Conservation (phyloP, 2,329 filamentous ascomycete genomes). For the Colletotrichum karsti region DNA sequence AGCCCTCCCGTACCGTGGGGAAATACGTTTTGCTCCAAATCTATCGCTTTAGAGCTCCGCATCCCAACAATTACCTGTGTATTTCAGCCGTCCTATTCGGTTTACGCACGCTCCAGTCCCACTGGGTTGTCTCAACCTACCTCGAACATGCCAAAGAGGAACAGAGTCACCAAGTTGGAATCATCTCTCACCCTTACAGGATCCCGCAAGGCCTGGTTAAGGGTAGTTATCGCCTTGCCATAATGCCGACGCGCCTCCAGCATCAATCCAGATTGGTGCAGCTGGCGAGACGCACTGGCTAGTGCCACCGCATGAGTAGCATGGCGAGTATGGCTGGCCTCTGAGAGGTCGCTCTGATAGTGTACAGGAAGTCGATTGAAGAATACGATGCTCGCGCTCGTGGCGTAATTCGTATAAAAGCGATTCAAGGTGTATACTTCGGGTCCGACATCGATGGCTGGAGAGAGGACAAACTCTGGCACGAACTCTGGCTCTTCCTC, state of each 20-base stretch:
- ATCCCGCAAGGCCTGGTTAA: background rate
- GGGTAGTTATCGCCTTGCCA: background rate
- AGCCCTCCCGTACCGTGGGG: conserved; percentile 1
- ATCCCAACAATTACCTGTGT: background rate
- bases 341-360: background rate
- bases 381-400: conserved; percentile 2
- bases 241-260: conserved; percentile 3
- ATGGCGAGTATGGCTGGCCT: conserved; percentile 11
- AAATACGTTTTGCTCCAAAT: conserved; percentile 15
- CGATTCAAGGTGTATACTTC: conserved; percentile 3
- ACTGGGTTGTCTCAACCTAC: background rate
- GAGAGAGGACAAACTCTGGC: background rate
- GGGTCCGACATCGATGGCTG: background rate
- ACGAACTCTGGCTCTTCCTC: background rate
- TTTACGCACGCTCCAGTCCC: too few species aligned
- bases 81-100: background rate
- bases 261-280: conserved; percentile 15
- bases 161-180: conserved; percentile 12
- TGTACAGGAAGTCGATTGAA: conserved; percentile 6
- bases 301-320: conserved; percentile 21
- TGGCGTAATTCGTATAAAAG: conserved; percentile 5
- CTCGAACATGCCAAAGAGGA: conserved; percentile 21
- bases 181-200: background rate
- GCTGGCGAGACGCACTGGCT: conserved; percentile 9
- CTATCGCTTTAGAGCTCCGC: background rate